phyloP scores from a whole-genome alignment of 1,139 yeast species.

The Ogataea hybrid region DNA sequence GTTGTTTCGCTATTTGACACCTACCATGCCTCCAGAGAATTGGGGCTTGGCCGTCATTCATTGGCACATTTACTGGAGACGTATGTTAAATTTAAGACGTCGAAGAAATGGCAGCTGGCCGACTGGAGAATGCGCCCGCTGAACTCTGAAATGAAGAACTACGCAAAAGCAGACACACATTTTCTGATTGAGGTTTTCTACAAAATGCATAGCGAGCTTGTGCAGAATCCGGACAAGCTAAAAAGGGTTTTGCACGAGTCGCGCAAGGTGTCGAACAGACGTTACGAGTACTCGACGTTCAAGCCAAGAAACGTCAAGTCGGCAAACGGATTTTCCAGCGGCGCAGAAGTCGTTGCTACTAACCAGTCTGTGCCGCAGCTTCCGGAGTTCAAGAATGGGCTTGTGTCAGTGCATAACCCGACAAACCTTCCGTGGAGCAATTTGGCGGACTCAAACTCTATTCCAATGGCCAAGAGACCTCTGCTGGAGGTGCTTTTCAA shows the following conservation, averaged over 20 bases:
- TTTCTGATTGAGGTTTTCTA: constrained; percentile 81
- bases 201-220: constrained; percentile 61
- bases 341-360: constrained; percentile 28
- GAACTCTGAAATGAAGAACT: constrained; percentile 69
- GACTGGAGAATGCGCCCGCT: constrained; percentile 97
- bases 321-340: constrained; percentile 7
- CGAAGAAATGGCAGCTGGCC: constrained; percentile 92
- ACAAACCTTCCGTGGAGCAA: constrained; percentile 55
- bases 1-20: constrained; percentile 91
- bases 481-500: constrained; percentile 61
- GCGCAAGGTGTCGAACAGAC: constrained; percentile 73
- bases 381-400: constrained; percentile 16
- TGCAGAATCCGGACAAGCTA: constrained; percentile 39
- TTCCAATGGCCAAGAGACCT: constrained; percentile 53
- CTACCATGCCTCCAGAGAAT: constrained; percentile 76
- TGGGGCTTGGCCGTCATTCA: constrained; percentile 80
- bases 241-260: constrained; percentile 72
- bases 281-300: constrained; percentile 73
- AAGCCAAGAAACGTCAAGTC: constrained; percentile 44
- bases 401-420: constrained; percentile 13
- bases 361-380: constrained; percentile 28
- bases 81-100: constrained; percentile 81
- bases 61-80: constrained; percentile 80
- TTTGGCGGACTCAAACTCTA: constrained; percentile 63
- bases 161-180: constrained; percentile 96